Base-by-base conservation (phyloP, 768 basidiomycete genomes). In the Rhodotorula paludigena region DNA sequence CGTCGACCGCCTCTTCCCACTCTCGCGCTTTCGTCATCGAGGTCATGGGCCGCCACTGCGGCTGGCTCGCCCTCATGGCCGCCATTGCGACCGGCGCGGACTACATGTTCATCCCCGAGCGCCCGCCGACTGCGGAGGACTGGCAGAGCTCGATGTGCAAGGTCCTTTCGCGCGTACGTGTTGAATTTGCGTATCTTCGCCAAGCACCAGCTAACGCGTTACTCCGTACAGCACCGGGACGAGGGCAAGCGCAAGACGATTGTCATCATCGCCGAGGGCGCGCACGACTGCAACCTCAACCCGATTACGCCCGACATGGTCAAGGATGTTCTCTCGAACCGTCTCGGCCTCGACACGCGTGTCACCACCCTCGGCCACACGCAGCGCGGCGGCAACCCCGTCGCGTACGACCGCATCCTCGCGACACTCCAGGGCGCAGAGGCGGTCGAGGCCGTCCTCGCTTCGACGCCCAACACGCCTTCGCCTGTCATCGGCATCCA, bases 1-100 rank as follows among this genome's bases (percentile, higher is more conserved):
- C 92, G 74, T 93, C 92, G 9, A 98, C 96, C 14, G 96, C 96
- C 12, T 84, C 84, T 70, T 94, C 91, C 62, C 96, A 99, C 78
- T 97, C 92, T 36, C 85, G 96, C 64, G 96, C 96, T 0, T 99
- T 99, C 78, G 93, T 99, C 48, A 83, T 99, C 47, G 96, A 98
- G 79, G 96, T 98, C 60, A 99, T 98, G 96, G 96, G 96, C n/a
- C 82, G 94, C 63, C 90, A 98, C 77, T 98, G 96, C 78, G 96
- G 96, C n/a, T 99, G 96, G 96, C 82, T 98, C 25, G 92, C 96
- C 5, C 82, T 98, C 32, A 83, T 92, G 75, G 96, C 92, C 18
- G 92, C 89, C 68, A 88, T 97, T 57, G 89, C 89, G 87, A 82
- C 81, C 55, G 96, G 94, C 18, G 96, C 93, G 30, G 96, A 99